A percentile compares a stretch with the other conserved stretches of the same genome.
These are phyloP conservation scores for Neckera pumila DNA, from an alignment of 225 moss, liverwort and hornwort genomes.

Conservation along the genomic window DNA sequence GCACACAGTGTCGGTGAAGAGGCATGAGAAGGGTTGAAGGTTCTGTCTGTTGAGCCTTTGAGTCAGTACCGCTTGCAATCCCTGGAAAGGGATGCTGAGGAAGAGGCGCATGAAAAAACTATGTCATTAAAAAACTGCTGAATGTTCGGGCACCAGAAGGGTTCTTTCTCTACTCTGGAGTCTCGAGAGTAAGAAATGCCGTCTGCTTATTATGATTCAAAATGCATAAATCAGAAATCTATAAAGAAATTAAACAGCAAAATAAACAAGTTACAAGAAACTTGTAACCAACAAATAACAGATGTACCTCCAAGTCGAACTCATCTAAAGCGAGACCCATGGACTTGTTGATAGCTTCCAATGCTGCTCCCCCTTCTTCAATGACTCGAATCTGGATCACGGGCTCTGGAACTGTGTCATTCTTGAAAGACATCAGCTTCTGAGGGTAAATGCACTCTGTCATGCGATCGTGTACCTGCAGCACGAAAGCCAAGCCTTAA, in stretches of 20 bases:
- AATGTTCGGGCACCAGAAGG: slow-evolving; percentile 3
- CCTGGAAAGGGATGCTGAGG: slow-evolving; percentile 1
- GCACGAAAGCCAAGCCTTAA: slow-evolving; percentile 25
- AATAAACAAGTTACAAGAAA: too few relatives aligned
- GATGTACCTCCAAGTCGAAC: slow-evolving; percentile 73
- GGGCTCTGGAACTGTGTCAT: slow-evolving; percentile 60
- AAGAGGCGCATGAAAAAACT: slow-evolving; percentile 1
- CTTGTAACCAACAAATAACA: too few relatives aligned
- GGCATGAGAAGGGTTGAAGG: slow-evolving; percentile 4
- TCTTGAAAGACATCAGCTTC: slow-evolving; percentile 60
- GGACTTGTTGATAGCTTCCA: slow-evolving; percentile 80
- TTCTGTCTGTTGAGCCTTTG: slow-evolving; percentile 13
- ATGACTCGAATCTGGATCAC: slow-evolving; percentile 68
- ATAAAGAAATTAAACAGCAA: too few relatives aligned
- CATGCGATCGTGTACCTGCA: slow-evolving; percentile 91
- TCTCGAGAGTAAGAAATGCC: neutral
- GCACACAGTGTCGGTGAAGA: slow-evolving; percentile 5
- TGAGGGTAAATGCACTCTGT: slow-evolving; percentile 72
- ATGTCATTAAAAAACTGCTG: neutral
- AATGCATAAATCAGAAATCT: too few relatives aligned
- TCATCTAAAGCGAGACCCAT: slow-evolving; percentile 99
- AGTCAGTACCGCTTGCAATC: slow-evolving; percentile 22
- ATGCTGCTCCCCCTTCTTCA: slow-evolving; percentile 89
- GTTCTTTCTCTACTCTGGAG: neutral
- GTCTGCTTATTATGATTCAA: neutral